Base-by-base conservation (phyloP, 2,329 filamentous ascomycete species). In the Magnaporthiopsis rhizophila region DNA sequence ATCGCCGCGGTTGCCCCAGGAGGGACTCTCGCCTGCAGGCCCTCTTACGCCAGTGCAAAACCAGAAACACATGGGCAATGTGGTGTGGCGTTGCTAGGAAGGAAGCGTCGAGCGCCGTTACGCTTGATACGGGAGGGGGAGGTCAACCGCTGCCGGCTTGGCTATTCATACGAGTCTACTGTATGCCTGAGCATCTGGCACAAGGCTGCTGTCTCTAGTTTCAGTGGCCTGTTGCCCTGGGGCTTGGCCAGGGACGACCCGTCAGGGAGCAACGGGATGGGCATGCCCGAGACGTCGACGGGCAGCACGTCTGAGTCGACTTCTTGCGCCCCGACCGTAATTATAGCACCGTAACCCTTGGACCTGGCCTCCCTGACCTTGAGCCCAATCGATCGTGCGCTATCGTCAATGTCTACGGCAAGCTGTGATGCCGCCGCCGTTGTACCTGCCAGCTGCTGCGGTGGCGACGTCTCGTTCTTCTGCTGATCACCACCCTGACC, bases 321-420 rank as follows among this genome's bases (percentile, higher is more conserved):
- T 69, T 93, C 86, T 64, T 81, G 81, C 36, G 85, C 79, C 0
- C 92, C 92, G 13, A 95, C 79, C 1, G 92, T 86, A 38, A 91
- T 81, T 63, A 95, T 86, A 64, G 90, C 79, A 63, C 89, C 86
- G 73, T 93, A 95, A 57, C 87, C 88, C 74, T 87, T 89, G 61
- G 76, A 73, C 68, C 84, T 88, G n/a, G 91, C 92, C 71, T 90
- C 86, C 38, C 82, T 81, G 28, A 92, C 82, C 74, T 95, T 96
- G 72, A 86, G 84, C 2, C 82, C 80, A 11, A 96, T 74, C 0
- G 84, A 80, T 62, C 86, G 82, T 18, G 81, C 78, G 63, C 84
- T 88, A 45, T 79, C 81, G 70, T 95, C 90, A 21, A 92, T 73
- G 66, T 94, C 90, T 38, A 96, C 84, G 18, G 84, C 79, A 58